These are phyloP conservation scores for Aspergillus vadensis DNA, from an alignment of 2,329 filamentous ascomycete species.

Conservation along the genomic window DNA sequence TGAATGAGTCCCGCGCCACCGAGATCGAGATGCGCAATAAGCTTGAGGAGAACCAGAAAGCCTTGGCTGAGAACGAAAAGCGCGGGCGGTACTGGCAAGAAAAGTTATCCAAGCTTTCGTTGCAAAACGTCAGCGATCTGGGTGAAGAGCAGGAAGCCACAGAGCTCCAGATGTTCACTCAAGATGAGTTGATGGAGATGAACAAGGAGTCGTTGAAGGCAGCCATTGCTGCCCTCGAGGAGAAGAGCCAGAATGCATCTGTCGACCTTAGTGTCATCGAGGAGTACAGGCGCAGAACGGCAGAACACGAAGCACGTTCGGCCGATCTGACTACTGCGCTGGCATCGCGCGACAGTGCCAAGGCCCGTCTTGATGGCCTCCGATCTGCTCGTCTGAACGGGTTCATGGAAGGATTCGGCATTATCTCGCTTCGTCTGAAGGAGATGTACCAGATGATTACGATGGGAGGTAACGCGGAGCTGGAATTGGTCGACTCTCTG, in stretches of 20 bases:
- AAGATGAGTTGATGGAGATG: constrained; percentile 66
- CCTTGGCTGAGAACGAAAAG: constrained; percentile 81
- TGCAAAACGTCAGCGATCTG: constrained; percentile 79
- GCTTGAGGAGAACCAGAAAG: constrained; percentile 93
- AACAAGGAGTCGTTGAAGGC: constrained; percentile 64
- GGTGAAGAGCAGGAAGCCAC: constrained; percentile 54
- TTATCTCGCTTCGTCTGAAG: constrained; percentile 90
- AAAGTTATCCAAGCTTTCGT: constrained; percentile 77
- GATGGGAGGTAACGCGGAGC: constrained; percentile 96
- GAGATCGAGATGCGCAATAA: constrained; percentile 99
- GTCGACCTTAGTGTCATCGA: constrained; percentile 87
- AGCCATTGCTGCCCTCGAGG: constrained; percentile 67
- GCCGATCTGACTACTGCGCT: constrained; percentile 81
- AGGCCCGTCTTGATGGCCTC: constrained; percentile 89
- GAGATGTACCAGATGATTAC: constrained; percentile 99
- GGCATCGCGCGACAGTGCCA: constrained; percentile 76
- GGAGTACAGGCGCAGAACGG: constrained; percentile 83
- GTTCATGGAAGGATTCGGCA: constrained; percentile 97
- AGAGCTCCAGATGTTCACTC: constrained; percentile 74
- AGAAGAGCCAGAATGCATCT: constrained; percentile 78
- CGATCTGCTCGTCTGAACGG: constrained; percentile 87
- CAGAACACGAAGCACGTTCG: constrained; percentile 79
- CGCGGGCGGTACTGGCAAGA: constrained; percentile 84
- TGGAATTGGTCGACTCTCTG: constrained; percentile 92
- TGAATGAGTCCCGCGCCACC: constrained; percentile 83